A percentile compares a stretch with the other conserved stretches of the same genome.
phyloP scores from a whole-genome alignment of 1,139 yeast species.

The Tardiomyces depauwii region DNA sequence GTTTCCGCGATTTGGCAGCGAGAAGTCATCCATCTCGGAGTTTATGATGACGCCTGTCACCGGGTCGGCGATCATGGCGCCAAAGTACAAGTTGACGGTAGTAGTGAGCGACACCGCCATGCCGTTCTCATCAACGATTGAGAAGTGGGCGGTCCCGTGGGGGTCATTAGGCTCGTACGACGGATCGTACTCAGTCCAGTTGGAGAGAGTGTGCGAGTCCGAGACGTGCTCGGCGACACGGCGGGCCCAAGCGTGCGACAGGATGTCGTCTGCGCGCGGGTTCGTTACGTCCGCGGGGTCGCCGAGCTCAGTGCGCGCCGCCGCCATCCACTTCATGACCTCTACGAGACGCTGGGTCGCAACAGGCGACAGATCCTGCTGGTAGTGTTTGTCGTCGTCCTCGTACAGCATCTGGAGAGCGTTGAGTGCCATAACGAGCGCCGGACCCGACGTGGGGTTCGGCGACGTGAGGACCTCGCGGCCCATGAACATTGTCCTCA shows the following conservation, averaged over 20 bases:
- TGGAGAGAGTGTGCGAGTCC: conserved; percentile 41
- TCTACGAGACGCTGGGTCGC: conserved; percentile 67
- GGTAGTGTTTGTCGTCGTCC: conserved; percentile 23
- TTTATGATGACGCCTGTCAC: conserved; percentile 74
- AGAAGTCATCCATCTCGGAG: conserved; percentile 93
- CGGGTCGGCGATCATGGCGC: conserved; percentile 72
- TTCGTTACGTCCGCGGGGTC: conserved; percentile 37
- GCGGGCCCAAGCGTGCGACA: conserved; percentile 44
- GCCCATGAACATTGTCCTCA: conserved; percentile 36
- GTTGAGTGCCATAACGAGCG: conserved; percentile 63
- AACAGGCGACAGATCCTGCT: conserved; percentile 31
- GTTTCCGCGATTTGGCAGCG: conserved; percentile 56
- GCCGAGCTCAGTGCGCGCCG: conserved; percentile 75
- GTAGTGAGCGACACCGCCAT: conserved; percentile 84
- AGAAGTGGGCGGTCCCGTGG: conserved; percentile 82
- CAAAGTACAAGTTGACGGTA: conserved; percentile 79
- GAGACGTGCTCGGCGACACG: conserved; percentile 37
- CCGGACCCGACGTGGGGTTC: conserved; percentile 80
- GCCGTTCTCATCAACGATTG: conserved; percentile 53
- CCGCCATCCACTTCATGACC: conserved; percentile 87
- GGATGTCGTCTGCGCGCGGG: conserved; percentile 23
- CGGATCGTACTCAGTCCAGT: conserved; percentile 72
- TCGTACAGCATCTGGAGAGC: conserved; percentile 36
- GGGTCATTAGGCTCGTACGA: conserved; percentile 63
- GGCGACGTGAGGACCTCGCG: conserved; percentile 52